phyloP scores from a whole-genome alignment of 2,329 filamentous ascomycete genomes.

The Trichoderma sp. region DNA sequence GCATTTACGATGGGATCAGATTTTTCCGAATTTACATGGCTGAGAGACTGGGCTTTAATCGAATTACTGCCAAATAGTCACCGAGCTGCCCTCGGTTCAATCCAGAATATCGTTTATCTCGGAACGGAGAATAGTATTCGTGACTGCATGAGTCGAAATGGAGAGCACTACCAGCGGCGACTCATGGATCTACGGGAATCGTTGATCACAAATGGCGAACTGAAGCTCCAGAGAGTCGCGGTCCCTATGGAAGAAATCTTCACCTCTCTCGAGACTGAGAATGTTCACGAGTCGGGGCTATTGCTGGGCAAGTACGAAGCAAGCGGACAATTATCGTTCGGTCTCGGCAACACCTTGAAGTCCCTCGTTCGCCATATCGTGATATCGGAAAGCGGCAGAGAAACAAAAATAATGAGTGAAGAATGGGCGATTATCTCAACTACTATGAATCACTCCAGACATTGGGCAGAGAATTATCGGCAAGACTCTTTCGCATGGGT shows the following conservation, averaged over 20 bases:
- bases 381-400: not conserved
- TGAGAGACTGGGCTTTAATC: not conserved
- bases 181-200: too few relatives aligned
- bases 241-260: not conserved
- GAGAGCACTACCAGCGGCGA: too few relatives aligned
- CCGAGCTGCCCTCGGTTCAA: not conserved
- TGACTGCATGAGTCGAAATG: not conserved
- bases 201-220: not conserved
- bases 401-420: not conserved
- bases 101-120: not conserved
- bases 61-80: not conserved
- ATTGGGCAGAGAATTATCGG: not conserved
- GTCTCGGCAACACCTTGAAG: not conserved
- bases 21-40: not conserved
- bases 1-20: not conserved
- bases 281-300: not conserved
- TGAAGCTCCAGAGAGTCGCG: not conserved
- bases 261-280: not conserved
- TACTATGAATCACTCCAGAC: too few relatives aligned
- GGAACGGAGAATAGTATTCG: not conserved
- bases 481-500: not conserved
- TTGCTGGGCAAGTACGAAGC: not conserved
- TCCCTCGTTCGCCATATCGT: not conserved
- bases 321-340: not conserved
- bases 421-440: not conserved